Evolutionary conservation across 108 stramenopile species (phyloP).

Genomic region (Discostella pseudostelligera): DNA sequence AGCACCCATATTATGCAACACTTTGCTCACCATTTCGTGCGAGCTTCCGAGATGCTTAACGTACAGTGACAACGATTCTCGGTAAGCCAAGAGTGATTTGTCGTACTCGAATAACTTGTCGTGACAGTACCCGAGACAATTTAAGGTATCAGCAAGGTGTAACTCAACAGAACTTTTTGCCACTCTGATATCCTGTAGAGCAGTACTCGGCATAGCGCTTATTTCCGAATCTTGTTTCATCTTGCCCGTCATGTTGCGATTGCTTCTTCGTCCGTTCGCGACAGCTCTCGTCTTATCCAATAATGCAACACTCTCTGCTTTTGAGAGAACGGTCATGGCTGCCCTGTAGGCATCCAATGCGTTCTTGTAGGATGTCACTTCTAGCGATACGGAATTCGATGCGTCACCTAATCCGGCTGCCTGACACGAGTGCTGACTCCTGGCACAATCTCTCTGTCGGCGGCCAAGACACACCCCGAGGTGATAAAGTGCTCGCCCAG

Average conservation of each 20-base stretch:
- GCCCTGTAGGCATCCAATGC: slow-evolving; percentile 42
- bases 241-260: background rate
- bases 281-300: background rate
- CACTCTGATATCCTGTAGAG: slow-evolving; percentile 43
- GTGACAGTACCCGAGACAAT: slow-evolving; percentile 49
- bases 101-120: slow-evolving; percentile 45
- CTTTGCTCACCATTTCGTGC: slow-evolving; percentile 47
- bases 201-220: slow-evolving; percentile 3
- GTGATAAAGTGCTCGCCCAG: slow-evolving; percentile 52
- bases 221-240: background rate
- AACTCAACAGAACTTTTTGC: slow-evolving; percentile 48
- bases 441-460: slow-evolving; percentile 34
- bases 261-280: background rate
- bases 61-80: slow-evolving; percentile 49
- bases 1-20: slow-evolving; percentile 49
- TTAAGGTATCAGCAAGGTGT: slow-evolving; percentile 50
- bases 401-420: background rate
- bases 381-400: slow-evolving; percentile 13
- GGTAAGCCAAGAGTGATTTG: slow-evolving; percentile 42
- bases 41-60: slow-evolving; percentile 44
- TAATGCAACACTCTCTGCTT: slow-evolving; percentile 14
- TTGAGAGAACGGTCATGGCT: slow-evolving; percentile 25
- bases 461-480: slow-evolving; percentile 50
- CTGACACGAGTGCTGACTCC: background rate
- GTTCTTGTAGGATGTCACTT: slow-evolving; percentile 32